phyloP scores from a whole-genome alignment of 139 green algal species.

The Volvox reticuliferus region DNA sequence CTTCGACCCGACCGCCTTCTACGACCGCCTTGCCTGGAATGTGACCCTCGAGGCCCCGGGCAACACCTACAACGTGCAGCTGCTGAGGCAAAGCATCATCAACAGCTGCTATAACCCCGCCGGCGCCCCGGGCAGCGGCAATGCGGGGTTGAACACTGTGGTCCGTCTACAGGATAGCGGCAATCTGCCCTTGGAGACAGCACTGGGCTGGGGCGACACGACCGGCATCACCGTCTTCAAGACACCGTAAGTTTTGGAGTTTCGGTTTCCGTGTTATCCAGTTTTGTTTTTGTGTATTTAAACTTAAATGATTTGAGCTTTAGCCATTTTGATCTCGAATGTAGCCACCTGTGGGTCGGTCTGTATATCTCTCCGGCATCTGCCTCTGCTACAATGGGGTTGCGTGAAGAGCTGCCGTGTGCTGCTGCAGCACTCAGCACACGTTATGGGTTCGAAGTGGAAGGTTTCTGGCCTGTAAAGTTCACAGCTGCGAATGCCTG shows the following conservation, averaged over 20 bases:
- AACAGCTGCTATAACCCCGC: conserved; percentile 19
- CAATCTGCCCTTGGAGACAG: conserved; percentile 7
- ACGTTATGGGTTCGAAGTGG: too few species aligned
- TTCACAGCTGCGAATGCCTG: too few species aligned
- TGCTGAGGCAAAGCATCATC: conserved; percentile 18
- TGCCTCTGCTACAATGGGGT: too few species aligned
- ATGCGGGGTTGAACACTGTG: not conserved
- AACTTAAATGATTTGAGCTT: too few species aligned
- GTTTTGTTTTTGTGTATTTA: too few species aligned
- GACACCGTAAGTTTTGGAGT: not conserved
- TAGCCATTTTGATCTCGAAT: too few species aligned
- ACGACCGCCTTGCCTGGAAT: conserved; percentile 13
- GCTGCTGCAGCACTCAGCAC: too few species aligned
- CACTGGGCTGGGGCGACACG: not conserved
- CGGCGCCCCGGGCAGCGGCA: not conserved
- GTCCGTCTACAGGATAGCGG: not conserved
- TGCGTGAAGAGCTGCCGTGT: too few species aligned
- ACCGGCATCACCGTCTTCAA: not conserved
- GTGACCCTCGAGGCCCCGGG: not conserved
- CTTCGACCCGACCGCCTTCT: not conserved
- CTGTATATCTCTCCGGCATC: too few species aligned
- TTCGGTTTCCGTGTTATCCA: too few species aligned
- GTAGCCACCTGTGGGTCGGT: too few species aligned
- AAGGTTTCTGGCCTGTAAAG: too few species aligned
- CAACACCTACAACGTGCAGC: not conserved